Conservation (phyloP, 1,139 yeast genomes). For the Yamadazyma spencermartinsiae region DNA sequence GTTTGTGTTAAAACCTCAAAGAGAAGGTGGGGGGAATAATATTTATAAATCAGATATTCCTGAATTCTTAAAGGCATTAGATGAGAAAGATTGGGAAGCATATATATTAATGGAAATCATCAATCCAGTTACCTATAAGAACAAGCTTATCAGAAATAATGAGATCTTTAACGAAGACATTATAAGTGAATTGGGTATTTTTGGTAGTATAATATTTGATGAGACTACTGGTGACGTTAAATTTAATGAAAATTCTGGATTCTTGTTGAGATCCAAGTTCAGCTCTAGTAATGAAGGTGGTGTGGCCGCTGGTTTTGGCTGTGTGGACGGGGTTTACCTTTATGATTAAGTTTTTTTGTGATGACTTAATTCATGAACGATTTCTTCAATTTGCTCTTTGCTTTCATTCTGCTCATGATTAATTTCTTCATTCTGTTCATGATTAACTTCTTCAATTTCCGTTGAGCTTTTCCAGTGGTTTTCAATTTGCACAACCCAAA, state of each 20-base stretch:
- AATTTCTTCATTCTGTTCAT: no score
- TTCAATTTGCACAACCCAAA: conserved; percentile 57
- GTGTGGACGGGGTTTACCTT: conserved; percentile 75
- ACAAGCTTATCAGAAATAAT: conserved; percentile 70
- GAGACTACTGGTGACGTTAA: conserved; percentile 56
- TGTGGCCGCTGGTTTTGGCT: conserved; percentile 98
- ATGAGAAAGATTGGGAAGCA: conserved; percentile 82
- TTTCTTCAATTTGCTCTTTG: no score
- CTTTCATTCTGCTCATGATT: no score
- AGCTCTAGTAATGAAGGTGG: conserved; percentile 94
- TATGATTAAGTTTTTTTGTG: conserved; percentile 6
- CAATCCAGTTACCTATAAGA: conserved; percentile 66
- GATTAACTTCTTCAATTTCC: conserved; percentile 2
- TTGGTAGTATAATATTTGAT: conserved; percentile 80
- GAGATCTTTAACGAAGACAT: conserved; percentile 65
- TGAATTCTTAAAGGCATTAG: conserved; percentile 55
- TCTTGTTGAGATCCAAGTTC: conserved; percentile 84
- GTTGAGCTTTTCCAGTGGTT: conserved; percentile 7
- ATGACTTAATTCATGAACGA: no score
- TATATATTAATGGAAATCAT: conserved; percentile 94
- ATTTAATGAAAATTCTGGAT: conserved; percentile 73
- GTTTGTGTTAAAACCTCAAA: conserved; percentile 90
- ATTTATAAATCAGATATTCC: conserved; percentile 86
- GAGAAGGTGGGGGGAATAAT: conserved; percentile 96
- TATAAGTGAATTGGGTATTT: conserved; percentile 87